Conservation (phyloP, 345 rosid species). For the Noccaea caerulescens region DNA sequence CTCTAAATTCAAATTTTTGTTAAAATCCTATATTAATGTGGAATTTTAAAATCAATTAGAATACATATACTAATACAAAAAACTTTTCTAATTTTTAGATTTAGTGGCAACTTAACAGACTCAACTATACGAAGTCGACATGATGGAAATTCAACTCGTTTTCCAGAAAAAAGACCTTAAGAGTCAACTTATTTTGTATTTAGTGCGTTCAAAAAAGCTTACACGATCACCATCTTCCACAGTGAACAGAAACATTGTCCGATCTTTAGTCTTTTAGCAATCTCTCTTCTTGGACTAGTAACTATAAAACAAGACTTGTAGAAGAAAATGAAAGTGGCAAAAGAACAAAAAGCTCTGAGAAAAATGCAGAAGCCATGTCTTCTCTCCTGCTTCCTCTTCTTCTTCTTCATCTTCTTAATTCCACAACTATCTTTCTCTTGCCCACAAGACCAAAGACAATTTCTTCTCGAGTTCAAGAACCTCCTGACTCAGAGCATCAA, state of each 20-base stretch:
- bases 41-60: not conserved
- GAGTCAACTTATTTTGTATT: slow-evolving; percentile 1
- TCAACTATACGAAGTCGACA: not conserved
- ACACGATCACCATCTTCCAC: not conserved
- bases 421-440: slow-evolving; percentile 29
- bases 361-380: slow-evolving; percentile 26
- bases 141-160: not conserved
- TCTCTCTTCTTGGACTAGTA: slow-evolving; percentile 1
- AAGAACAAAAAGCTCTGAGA: slow-evolving; percentile 11
- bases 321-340: slow-evolving; percentile 3
- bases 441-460: slow-evolving; percentile 29
- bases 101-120: no score
- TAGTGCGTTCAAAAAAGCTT: slow-evolving; percentile 15
- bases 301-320: not conserved
- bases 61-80: not conserved
- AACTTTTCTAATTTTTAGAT: no score
- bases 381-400: slow-evolving; percentile 13
- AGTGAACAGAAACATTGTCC: slow-evolving; percentile 8
- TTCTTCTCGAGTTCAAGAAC: slow-evolving; percentile 39
- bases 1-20: not conserved
- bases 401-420: slow-evolving; percentile 17
- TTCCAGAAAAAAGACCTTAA: not conserved
- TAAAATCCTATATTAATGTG: not conserved
- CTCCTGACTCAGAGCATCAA: slow-evolving; percentile 1
- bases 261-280: slow-evolving; percentile 5